Evolutionary conservation across 768 basidiomycete genomes (phyloP).

Genomic region (Mycena haematopus): DNA sequence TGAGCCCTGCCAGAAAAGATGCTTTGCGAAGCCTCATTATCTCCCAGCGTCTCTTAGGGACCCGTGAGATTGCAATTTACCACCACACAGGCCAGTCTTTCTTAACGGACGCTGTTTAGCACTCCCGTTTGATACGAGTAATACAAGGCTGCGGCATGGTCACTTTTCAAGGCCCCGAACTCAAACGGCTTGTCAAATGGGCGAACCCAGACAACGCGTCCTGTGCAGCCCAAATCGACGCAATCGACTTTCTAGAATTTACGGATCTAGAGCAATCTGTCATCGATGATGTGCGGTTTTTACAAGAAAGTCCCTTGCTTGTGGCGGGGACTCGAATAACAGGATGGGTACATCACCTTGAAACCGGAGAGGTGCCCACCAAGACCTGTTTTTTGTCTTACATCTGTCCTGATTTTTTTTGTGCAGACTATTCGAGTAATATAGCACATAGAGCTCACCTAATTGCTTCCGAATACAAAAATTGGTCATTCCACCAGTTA

Average conservation of each 20-base stretch:
- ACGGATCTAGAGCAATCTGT: conserved; percentile 57
- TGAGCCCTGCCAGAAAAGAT: conserved; percentile 45
- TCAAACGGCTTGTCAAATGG: conserved; percentile 57
- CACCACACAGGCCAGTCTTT: conserved; percentile 58
- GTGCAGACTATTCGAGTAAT: conserved; percentile 28
- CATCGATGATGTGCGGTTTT: conserved; percentile 61
- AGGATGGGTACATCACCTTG: conserved; percentile 74
- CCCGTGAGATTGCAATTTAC: conserved; percentile 69
- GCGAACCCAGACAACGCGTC: conserved; percentile 42
- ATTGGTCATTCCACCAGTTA: not conserved
- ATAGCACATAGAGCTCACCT: conserved; percentile 13
- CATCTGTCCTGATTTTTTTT: not conserved
- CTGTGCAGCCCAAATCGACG: conserved; percentile 41
- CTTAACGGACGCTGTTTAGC: too few relatives aligned
- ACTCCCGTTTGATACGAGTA: too few relatives aligned
- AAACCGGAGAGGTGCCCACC: conserved; percentile 59
- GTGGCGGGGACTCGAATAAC: conserved; percentile 59
- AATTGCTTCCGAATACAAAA: not conserved
- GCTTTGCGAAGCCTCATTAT: conserved; percentile 71
- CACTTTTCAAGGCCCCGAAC: conserved; percentile 58
- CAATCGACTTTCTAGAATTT: conserved; percentile 65
- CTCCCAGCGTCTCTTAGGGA: conserved; percentile 76
- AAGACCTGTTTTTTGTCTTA: not conserved
- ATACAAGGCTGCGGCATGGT: conserved; percentile 64
- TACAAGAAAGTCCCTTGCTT: conserved; percentile 63